A percentile compares a stretch with the other conserved stretches of the same genome.
These are phyloP conservation scores for Vaccinium myrtillus DNA, from an alignment of 148 eudicot species.

Conservation along the genomic window DNA sequence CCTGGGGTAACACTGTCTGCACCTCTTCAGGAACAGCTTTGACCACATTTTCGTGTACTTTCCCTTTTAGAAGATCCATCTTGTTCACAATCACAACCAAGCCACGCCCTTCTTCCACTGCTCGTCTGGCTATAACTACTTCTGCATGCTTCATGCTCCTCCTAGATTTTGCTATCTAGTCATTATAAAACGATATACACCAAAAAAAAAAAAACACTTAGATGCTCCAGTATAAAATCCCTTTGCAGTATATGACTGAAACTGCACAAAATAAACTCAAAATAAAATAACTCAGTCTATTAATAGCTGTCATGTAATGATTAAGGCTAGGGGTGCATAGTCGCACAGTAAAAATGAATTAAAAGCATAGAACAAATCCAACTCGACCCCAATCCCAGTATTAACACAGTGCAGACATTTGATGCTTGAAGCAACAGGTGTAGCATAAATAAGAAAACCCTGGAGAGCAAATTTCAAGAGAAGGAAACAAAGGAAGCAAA, in stretches of 20 bases:
- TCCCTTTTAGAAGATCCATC: conserved; percentile 79
- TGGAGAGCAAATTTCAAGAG: background rate
- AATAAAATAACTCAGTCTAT: background rate
- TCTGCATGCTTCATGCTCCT: conserved; percentile 89
- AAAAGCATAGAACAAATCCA: background rate
- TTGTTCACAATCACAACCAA: conserved; percentile 88
- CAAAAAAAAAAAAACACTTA: background rate
- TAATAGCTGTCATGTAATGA: background rate
- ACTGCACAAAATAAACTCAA: background rate
- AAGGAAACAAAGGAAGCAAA: background rate
- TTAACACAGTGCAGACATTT: background rate
- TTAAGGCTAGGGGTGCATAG: background rate
- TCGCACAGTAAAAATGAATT: background rate
- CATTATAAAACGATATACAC: background rate
- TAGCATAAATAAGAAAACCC: background rate
- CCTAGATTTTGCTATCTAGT: conserved; percentile 67
- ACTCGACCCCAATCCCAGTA: background rate
- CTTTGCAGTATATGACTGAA: background rate
- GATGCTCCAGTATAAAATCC: background rate
- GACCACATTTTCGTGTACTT: conserved; percentile 52
- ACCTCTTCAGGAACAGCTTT: conserved; percentile 89
- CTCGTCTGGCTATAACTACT: conserved; percentile 89
- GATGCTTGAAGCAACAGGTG: background rate
- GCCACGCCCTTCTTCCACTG: conserved; percentile 99
- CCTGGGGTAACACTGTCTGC: conserved; percentile 90